A percentile compares a stretch with the other conserved stretches of the same genome.
phyloP scores from a whole-genome alignment of 352 stramenopile species.

The Phytopythium delawarense region DNA sequence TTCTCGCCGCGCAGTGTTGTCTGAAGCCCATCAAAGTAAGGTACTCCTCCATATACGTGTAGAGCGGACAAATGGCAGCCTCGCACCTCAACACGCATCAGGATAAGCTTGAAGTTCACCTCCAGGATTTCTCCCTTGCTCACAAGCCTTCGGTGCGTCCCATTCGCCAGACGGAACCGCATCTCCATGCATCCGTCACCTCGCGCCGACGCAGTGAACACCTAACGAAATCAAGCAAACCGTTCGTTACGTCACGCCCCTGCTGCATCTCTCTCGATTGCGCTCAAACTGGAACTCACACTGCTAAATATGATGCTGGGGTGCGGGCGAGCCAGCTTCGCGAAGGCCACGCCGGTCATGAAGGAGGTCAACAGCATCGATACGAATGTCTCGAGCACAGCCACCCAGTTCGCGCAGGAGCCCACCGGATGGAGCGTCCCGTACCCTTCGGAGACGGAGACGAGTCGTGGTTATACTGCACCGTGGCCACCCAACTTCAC shows the following conservation, averaged over 20 bases:
- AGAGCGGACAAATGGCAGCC: neutral
- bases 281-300: neutral
- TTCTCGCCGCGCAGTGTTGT: conserved; percentile 30
- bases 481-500: too few species aligned
- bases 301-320: conserved; percentile 50
- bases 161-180: conserved; percentile 56
- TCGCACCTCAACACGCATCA: conserved; percentile 56
- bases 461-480: too few species aligned
- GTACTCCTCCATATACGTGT: neutral
- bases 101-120: conserved; percentile 54
- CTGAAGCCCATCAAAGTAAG: conserved; percentile 8
- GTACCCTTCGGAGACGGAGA: conserved; percentile 23
- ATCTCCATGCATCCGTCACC: conserved; percentile 32
- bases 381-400: conserved; percentile 43
- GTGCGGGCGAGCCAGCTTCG: conserved; percentile 52
- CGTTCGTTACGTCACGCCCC: neutral
- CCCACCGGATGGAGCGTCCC: conserved; percentile 40
- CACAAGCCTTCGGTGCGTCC: conserved; percentile 32
- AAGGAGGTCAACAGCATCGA: conserved; percentile 57
- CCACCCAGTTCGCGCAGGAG: conserved; percentile 49
- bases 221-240: conserved; percentile 9
- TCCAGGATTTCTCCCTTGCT: conserved; percentile 50
- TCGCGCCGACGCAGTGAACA: conserved; percentile 36
- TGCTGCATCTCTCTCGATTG: neutral
- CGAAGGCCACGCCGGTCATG: conserved; percentile 58